Percentiles rank a stretch among this genome's conserved stretches.
Conservation (phyloP, 257 asterid species). For the Lavandula angustifolia region DNA sequence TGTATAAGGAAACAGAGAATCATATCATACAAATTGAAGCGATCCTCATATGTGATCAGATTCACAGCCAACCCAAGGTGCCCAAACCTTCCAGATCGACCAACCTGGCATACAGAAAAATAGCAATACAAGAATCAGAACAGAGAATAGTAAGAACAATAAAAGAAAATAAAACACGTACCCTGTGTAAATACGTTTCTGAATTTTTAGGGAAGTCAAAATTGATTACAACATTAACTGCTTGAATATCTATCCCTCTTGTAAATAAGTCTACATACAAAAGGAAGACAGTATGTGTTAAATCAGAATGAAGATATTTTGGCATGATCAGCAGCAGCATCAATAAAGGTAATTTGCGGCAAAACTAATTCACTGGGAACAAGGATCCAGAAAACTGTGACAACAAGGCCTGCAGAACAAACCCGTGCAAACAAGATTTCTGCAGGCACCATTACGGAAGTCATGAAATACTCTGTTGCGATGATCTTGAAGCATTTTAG, state of each 20-base stretch:
- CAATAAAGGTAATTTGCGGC: not conserved
- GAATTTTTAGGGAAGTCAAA: constrained; percentile 83
- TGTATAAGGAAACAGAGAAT: constrained; percentile 10
- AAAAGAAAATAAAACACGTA: constrained; percentile 23
- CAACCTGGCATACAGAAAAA: constrained; percentile 49
- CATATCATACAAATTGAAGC: constrained; percentile 64
- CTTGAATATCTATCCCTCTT: constrained; percentile 85
- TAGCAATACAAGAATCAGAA: constrained; percentile 10
- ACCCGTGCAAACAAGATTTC: constrained; percentile 88
- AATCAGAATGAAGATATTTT: not conserved
- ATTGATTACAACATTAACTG: constrained; percentile 81
- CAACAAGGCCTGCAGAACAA: constrained; percentile 27
- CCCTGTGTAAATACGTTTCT: constrained; percentile 85
- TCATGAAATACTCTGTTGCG: constrained; percentile 82
- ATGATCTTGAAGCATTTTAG: constrained; percentile 83
- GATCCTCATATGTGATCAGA: constrained; percentile 76
- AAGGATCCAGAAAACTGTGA: constrained; percentile 14
- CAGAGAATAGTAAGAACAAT: not conserved
- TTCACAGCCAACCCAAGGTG: constrained; percentile 83
- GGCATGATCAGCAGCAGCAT: constrained; percentile 2
- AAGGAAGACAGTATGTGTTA: constrained; percentile 9
- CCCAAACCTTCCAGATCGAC: constrained; percentile 83
- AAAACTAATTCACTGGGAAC: not conserved
- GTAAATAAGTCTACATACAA: constrained; percentile 66
- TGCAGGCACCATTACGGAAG: constrained; percentile 80